Base-by-base conservation (phyloP, 75 land plant genomes). In the Pinus albicaulis region DNA sequence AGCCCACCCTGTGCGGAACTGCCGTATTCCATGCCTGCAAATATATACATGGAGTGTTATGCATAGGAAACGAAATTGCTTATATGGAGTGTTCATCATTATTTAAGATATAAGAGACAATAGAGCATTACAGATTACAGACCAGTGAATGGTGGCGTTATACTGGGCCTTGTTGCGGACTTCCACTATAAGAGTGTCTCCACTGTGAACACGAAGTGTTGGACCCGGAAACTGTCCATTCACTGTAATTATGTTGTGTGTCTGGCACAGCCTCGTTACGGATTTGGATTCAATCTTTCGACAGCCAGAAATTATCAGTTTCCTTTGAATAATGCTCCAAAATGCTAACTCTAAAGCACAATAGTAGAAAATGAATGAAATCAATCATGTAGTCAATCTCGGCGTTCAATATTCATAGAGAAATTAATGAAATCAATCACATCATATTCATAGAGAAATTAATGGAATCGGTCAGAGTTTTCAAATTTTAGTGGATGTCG, bases 91-190 rank as follows among this genome's bases (percentile, higher is more conserved):
- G n/a, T 36, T 36, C 38, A 36, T 36, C 38, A 36, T 36, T 36
- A 36, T 36, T 36, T 36, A 36, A 36, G 38, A 36, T 0, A 36
- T 0, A 36, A 36, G 5, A 5, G 2, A 38, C 0, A 5, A 36
- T 36, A 36, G 38, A 36, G 4, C 38, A 3, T 36, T 36, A 36
- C 4, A 5, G 38, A 36, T 36, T 36, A 61, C 64, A 61, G 3
- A 78, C 79, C 79, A 78, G 76, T 78, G 79, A 55, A 78, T 78
- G 3, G 79, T 72, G 26, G 73, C 55, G 28, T 78, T 56, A 57
- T 78, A 78, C 8, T 38, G 77, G 20, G 72, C 79, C 22, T 74
- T 75, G 77, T 78, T 78, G 19, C 28, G 31, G 52, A 78, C 79
- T 48, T 78, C 74, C 22, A 78, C 41, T 17, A 78, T 55, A n/a